Conservation (phyloP, 805 yeast species). For the Cyberlindnera veronae region DNA sequence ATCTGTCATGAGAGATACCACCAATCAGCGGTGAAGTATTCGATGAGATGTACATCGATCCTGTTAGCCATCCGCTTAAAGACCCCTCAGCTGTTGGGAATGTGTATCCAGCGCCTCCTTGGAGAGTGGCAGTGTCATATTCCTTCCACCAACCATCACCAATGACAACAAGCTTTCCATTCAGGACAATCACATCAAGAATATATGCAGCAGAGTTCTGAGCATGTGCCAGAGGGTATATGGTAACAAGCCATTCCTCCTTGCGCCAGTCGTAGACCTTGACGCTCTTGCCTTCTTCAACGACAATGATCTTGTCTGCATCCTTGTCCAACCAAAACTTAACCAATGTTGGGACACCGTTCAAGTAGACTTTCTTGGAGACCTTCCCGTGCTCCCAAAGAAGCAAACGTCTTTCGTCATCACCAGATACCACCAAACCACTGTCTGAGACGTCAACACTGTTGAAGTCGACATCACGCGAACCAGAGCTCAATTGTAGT, state of each 20-base stretch:
- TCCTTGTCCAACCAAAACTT: slow-evolving; percentile 33
- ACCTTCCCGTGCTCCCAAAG: slow-evolving; percentile 29
- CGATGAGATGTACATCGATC: slow-evolving; percentile 19
- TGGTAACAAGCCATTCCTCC: slow-evolving; percentile 28
- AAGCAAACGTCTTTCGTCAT: slow-evolving; percentile 30
- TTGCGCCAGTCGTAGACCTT: slow-evolving; percentile 34
- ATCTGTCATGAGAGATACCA: slow-evolving; percentile 20
- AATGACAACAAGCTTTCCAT: slow-evolving; percentile 28
- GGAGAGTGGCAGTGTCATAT: slow-evolving; percentile 24
- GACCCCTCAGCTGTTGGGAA: slow-evolving; percentile 15
- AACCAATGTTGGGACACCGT: slow-evolving; percentile 27
- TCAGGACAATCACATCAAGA: slow-evolving; percentile 22
- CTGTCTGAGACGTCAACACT: slow-evolving; percentile 29
- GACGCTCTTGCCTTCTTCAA: slow-evolving; percentile 32
- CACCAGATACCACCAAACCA: slow-evolving; percentile 29
- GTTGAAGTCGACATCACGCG: slow-evolving; percentile 28
- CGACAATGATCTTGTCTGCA: slow-evolving; percentile 30
- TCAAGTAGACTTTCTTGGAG: slow-evolving; percentile 8
- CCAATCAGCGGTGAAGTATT: slow-evolving; percentile 20
- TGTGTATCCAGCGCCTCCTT: slow-evolving; percentile 36
- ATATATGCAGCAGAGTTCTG: slow-evolving; percentile 13
- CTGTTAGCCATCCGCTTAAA: slow-evolving; percentile 23
- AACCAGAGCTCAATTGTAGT: slow-evolving; percentile 5
- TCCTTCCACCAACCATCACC: slow-evolving; percentile 35
- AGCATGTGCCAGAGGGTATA: slow-evolving; percentile 30